phyloP scores from a whole-genome alignment of 495 filamentous ascomycete species.

The Sphaerosporella brunnea region DNA sequence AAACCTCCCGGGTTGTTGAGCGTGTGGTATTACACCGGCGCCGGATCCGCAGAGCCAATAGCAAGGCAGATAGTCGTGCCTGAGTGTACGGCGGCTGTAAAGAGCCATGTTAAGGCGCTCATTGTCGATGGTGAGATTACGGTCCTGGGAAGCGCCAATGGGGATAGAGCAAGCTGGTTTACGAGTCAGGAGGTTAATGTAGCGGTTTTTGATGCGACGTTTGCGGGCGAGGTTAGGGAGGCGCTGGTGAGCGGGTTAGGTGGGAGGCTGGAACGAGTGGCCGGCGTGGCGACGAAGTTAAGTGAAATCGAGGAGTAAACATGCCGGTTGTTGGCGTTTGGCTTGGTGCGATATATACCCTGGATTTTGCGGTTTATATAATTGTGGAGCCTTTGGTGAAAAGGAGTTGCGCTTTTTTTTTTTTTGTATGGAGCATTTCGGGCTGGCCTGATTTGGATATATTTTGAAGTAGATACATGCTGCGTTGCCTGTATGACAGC shows the following conservation, averaged over 20 bases:
- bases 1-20: constrained; percentile 5
- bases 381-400: too few relatives aligned
- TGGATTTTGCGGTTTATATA: too few relatives aligned
- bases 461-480: too few relatives aligned
- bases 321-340: too few relatives aligned
- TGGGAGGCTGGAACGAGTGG: constrained; percentile 29
- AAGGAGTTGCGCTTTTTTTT: too few relatives aligned
- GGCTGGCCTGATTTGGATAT: too few relatives aligned
- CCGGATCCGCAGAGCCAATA: not conserved
- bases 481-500: too few relatives aligned
- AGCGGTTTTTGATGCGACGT: constrained; percentile 35
- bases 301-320: too few relatives aligned
- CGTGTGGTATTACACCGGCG: constrained; percentile 21
- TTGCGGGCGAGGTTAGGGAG: constrained; percentile 31
- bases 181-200: constrained; percentile 64
- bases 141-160: constrained; percentile 55
- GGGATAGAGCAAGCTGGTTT: constrained; percentile 60
- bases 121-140: constrained; percentile 42
- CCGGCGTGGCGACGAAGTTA: too few relatives aligned
- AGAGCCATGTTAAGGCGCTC: constrained; percentile 53
- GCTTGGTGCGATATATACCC: too few relatives aligned
- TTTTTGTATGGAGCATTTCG: too few relatives aligned
- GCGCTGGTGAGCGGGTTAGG: constrained; percentile 31
- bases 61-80: constrained; percentile 4
- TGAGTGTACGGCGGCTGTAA: constrained; percentile 34